Evolutionary conservation across 2,329 filamentous ascomycete species (phyloP), one percentile per base, ranked within the genome.

Genomic region (Cordyceps javanica): DNA sequence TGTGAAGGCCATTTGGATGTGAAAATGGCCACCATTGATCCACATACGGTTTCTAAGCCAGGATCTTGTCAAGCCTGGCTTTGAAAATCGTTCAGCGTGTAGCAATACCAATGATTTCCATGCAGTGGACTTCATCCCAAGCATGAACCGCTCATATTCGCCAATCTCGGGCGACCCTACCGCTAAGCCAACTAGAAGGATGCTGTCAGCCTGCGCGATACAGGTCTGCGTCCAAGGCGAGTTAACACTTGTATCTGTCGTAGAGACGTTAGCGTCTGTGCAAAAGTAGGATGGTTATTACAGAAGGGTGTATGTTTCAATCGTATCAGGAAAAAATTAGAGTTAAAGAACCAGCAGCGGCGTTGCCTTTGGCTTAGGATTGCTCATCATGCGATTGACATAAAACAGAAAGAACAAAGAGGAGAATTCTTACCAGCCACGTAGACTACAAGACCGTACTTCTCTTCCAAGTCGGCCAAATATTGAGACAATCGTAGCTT

Each of bases 161-260:
- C 94, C 94, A 63, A 97, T 94, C 45, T 83, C 87, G 0, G 94
- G 88, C 3, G 92, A 96, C 0, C 88, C 88, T 69, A 97, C 94
- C 1, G 92, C 94, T 14, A 97, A 75, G 1, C 91, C 94, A 28
- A 99, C 91, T 9, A 99, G 79, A 8, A 99, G 79, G 62, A 99
- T 97, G 64, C 92, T 97, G 72, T 99, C 94, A 2, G 94, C 94
- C 72, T 99, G 94, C 16, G 89, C 88, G 62, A 99, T 97, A 70
- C 95, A 99, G 0, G 94, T 97, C 67, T 97, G 91, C 0, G 95
- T 99, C 94, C 94, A 99, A 0, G 93, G 92, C 2, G 95, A 91
- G 66, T 96, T 97, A 65, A 97, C 94, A 60, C 87, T 96, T 5
- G 95, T 99, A 71, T 99, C 94, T 87, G 48, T 21, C 10, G 30